These are phyloP conservation scores for Desmodesmus armatus DNA, from an alignment of 139 green algal genomes.

Conservation along the genomic window DNA sequence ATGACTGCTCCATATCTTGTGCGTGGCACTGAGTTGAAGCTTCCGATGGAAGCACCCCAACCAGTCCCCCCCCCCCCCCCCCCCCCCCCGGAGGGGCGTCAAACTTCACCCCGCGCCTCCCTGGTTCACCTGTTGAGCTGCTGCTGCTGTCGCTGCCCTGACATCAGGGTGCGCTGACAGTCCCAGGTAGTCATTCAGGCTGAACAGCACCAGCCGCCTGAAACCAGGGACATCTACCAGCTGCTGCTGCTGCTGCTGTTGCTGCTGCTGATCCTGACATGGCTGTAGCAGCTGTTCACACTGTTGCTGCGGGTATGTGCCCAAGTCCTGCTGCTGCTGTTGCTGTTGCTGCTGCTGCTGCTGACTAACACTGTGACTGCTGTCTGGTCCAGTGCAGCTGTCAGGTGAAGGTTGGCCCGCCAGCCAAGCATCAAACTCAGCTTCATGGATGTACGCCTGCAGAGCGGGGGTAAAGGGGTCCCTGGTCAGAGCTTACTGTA, in stretches of 20 bases:
- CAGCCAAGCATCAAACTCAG: too few species aligned
- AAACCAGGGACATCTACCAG: not conserved
- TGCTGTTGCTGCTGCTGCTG: not conserved
- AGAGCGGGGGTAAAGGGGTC: too few species aligned
- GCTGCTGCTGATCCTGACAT: too few species aligned
- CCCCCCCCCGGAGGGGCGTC: too few species aligned
- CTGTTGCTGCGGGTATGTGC: not conserved
- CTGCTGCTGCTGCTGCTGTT: not conserved
- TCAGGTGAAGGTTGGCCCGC: too few species aligned
- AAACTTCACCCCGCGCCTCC: too few species aligned
- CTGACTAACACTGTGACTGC: not conserved
- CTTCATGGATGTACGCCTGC: too few species aligned
- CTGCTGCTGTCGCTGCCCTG: constrained; percentile 64
- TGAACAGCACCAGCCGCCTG: constrained; percentile 79
- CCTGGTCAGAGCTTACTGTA: too few species aligned
- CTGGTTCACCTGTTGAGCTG: constrained; percentile 48
- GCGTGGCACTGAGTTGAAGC: not conserved
- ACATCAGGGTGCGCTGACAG: constrained; percentile 88
- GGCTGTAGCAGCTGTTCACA: not conserved
- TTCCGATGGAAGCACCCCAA: not conserved
- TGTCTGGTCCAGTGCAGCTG: too few species aligned
- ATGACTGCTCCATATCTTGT: not conserved
- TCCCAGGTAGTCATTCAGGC: constrained; percentile 96
- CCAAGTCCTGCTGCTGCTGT: not conserved
- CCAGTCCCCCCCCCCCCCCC: not conserved